Evolutionary conservation across 306 rosid genomes (phyloP).

Genomic region (Prinsepia uniflora): DNA sequence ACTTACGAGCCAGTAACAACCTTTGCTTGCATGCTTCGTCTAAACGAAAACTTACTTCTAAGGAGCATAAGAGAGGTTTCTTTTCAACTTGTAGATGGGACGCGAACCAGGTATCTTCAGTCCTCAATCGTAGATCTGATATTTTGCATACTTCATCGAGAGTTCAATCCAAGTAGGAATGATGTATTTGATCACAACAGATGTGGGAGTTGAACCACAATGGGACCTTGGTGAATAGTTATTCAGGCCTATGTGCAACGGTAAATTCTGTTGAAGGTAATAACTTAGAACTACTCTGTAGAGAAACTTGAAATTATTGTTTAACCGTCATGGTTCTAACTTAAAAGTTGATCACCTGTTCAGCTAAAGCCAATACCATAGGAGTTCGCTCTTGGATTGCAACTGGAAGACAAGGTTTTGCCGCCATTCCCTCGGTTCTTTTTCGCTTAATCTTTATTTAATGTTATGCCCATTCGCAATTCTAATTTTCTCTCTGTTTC

Average conservation of each 20-base stretch:
- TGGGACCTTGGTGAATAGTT: constrained; percentile 72
- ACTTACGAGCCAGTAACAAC: constrained; percentile 43
- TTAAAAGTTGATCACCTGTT: constrained; percentile 31
- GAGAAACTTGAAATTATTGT: constrained; percentile 9
- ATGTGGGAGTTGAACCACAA: constrained; percentile 67
- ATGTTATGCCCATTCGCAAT: constrained; percentile 1
- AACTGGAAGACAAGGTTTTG: constrained; percentile 58
- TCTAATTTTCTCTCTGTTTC: not conserved
- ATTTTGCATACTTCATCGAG: not conserved
- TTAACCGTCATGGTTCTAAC: constrained; percentile 2
- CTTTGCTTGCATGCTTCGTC: constrained; percentile 77
- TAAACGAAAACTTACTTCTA: constrained; percentile 56
- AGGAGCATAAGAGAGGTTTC: constrained; percentile 49
- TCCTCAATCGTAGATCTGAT: not conserved
- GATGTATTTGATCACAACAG: constrained; percentile 37
- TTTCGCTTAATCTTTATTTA: not conserved
- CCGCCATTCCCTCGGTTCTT: not conserved
- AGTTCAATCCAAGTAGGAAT: constrained; percentile 9
- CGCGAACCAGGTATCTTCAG: constrained; percentile 63
- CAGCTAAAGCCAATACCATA: constrained; percentile 37
- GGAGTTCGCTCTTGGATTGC: constrained; percentile 89
- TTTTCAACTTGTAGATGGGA: constrained; percentile 67
- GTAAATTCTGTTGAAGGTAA: constrained; percentile 49
- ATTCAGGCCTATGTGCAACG: constrained; percentile 75
- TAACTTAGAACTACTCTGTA: constrained; percentile 4